phyloP scores from a whole-genome alignment of 495 filamentous ascomycete species.

The Usnea hakonensis region DNA sequence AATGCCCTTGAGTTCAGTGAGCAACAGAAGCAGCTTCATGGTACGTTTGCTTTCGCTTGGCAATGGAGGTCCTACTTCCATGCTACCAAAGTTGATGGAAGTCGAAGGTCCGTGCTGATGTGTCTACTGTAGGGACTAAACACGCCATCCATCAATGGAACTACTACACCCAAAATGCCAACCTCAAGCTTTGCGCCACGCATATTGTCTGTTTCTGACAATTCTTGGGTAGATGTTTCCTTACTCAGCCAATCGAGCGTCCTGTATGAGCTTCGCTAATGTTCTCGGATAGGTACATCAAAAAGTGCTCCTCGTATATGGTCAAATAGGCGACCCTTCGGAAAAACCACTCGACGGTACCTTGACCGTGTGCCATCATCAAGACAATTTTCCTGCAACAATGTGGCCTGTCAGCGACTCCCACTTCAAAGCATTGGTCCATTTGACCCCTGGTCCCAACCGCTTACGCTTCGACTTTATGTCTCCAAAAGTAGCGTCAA shows the following conservation, averaged over 20 bases:
- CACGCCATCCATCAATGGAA: conserved; percentile 45
- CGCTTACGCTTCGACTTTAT: conserved; percentile 76
- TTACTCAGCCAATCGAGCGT: neutral
- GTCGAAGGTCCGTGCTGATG: conserved; percentile 44
- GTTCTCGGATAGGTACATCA: conserved; percentile 63
- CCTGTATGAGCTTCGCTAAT: conserved; percentile 16
- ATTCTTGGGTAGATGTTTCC: conserved; percentile 60
- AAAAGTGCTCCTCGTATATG: conserved; percentile 74
- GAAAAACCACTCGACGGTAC: conserved; percentile 69
- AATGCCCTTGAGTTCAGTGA: conserved; percentile 35
- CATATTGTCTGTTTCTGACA: conserved; percentile 68
- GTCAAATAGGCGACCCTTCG: conserved; percentile 65
- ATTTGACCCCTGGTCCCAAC: conserved; percentile 83
- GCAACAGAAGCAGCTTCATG: conserved; percentile 44
- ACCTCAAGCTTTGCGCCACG: conserved; percentile 72
- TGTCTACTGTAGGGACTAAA: conserved; percentile 37
- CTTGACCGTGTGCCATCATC: conserved; percentile 69
- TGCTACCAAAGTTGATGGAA: conserved; percentile 17
- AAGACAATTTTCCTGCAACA: conserved; percentile 73
- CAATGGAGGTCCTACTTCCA: conserved; percentile 2
- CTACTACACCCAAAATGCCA: conserved; percentile 43
- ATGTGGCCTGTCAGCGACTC: conserved; percentile 79
- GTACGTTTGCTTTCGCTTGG: conserved; percentile 29
- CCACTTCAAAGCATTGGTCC: conserved; percentile 80
- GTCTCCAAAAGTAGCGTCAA: conserved; percentile 68